Evolutionary conservation across 768 basidiomycete species (phyloP).

Genomic region (Mycena filopes): DNA sequence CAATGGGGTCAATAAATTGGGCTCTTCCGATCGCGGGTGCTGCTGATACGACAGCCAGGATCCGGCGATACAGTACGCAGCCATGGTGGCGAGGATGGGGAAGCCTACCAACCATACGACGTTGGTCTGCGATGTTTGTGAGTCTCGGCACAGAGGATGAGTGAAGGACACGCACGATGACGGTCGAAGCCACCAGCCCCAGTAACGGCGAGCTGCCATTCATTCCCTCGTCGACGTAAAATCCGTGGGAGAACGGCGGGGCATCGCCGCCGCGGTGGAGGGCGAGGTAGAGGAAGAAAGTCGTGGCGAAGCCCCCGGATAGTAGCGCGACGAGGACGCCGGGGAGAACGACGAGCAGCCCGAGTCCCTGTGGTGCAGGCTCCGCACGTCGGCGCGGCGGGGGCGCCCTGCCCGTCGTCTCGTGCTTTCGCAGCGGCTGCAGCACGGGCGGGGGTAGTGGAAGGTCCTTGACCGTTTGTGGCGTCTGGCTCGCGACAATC

Average conservation of each 20-base stretch:
- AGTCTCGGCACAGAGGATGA: no score
- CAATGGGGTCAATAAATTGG: slow-evolving; percentile 27
- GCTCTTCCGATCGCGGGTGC: slow-evolving; percentile 15
- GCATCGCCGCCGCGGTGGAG: neutral
- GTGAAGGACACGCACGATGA: slow-evolving; percentile 26
- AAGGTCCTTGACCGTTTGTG: slow-evolving; percentile 10
- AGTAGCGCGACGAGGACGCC: slow-evolving; percentile 25
- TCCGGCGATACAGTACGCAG: slow-evolving; percentile 25
- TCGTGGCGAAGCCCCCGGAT: slow-evolving; percentile 19
- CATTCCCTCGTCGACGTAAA: slow-evolving; percentile 25
- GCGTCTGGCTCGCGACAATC: slow-evolving; percentile 2
- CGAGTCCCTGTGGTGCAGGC: slow-evolving; percentile 14
- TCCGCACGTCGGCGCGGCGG: slow-evolving; percentile 10
- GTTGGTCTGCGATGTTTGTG: no score
- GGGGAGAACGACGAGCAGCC: slow-evolving; percentile 28
- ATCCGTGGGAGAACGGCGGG: slow-evolving; percentile 10
- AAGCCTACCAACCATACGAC: slow-evolving; percentile 18
- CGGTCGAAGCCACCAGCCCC: slow-evolving; percentile 20
- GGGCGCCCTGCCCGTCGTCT: slow-evolving; percentile 14
- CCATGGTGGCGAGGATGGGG: slow-evolving; percentile 30
- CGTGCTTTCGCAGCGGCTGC: slow-evolving; percentile 32
- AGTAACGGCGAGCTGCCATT: slow-evolving; percentile 9
- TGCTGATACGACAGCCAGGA: slow-evolving; percentile 30
- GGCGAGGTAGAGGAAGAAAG: slow-evolving; percentile 16
- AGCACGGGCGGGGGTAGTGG: slow-evolving; percentile 25